Conservation (phyloP, 768 basidiomycete genomes). For the Russula griseocarnosa region DNA sequence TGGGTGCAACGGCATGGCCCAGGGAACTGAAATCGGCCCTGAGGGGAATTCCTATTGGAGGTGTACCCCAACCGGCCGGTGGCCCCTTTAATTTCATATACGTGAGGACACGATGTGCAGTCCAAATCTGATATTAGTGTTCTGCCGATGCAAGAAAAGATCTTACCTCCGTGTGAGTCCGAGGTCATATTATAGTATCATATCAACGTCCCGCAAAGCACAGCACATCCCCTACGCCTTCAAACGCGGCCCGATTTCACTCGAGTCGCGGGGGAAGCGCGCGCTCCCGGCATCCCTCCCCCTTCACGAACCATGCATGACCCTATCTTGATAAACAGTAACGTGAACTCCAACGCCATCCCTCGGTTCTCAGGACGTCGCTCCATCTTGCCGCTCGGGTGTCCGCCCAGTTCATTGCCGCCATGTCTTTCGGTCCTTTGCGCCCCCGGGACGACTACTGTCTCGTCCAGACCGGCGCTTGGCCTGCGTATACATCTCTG, state of each 20-base stretch:
- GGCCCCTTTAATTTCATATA: constrained; percentile 7
- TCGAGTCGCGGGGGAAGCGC: constrained; percentile 2
- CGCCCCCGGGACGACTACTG: not conserved
- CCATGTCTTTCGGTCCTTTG: not conserved
- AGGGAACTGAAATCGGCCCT: constrained; percentile 5
- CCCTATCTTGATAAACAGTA: not conserved
- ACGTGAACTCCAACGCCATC: not conserved
- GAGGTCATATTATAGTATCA: not conserved
- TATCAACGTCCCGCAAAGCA: not conserved
- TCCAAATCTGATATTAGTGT: not conserved
- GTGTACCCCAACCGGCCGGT: not conserved
- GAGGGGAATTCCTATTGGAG: constrained; percentile 7
- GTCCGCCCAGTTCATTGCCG: not conserved
- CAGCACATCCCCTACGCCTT: not conserved
- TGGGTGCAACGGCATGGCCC: not conserved
- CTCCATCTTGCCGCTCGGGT: too few species aligned
- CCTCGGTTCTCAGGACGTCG: not conserved
- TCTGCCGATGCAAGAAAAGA: constrained; percentile 1
- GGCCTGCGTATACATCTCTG: too few species aligned
- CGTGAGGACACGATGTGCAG: not conserved
- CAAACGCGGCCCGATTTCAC: constrained; percentile 15
- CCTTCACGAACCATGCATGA: not conserved
- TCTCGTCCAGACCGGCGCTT: too few species aligned
- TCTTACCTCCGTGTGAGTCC: constrained; percentile 13
- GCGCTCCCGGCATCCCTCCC: not conserved